Conservation (phyloP, 139 green algal species). For the Coccomyxa sp. region DNA sequence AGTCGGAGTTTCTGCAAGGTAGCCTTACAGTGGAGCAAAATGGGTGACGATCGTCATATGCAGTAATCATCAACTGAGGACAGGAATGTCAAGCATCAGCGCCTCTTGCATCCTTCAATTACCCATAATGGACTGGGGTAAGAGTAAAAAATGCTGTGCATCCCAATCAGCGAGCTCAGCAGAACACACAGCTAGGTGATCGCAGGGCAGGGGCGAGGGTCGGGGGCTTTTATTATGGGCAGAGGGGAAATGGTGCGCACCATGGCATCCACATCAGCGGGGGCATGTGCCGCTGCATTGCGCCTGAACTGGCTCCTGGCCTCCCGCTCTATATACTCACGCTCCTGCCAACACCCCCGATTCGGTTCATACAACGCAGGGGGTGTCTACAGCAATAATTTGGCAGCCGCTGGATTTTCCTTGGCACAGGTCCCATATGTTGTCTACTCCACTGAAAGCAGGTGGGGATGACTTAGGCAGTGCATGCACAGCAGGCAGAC, state of each 20-base stretch:
- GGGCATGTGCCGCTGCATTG: background rate
- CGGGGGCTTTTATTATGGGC: background rate
- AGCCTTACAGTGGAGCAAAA: too few species aligned
- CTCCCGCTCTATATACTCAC: background rate
- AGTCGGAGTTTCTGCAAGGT: too few species aligned
- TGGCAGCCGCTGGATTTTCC: background rate
- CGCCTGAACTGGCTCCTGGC: background rate
- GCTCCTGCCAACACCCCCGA: background rate
- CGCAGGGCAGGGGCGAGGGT: background rate
- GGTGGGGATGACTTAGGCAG: too few species aligned
- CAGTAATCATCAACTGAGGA: too few species aligned
- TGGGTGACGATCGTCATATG: too few species aligned
- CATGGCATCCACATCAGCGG: background rate
- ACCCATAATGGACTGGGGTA: too few species aligned
- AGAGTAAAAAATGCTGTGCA: too few species aligned
- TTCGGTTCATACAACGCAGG: background rate
- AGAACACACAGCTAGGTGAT: background rate
- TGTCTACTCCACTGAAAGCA: background rate
- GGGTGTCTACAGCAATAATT: background rate
- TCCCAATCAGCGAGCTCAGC: background rate
- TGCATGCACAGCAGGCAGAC: too few species aligned
- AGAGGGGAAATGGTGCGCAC: background rate
- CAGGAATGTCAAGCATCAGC: too few species aligned
- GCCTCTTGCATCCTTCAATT: too few species aligned
- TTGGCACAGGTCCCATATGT: background rate